A percentile compares a stretch with the other conserved stretches of the same genome.
These are phyloP conservation scores for Scortechinia acanthostroma DNA, from an alignment of 2,329 filamentous ascomycete genomes.

Conservation along the genomic window DNA sequence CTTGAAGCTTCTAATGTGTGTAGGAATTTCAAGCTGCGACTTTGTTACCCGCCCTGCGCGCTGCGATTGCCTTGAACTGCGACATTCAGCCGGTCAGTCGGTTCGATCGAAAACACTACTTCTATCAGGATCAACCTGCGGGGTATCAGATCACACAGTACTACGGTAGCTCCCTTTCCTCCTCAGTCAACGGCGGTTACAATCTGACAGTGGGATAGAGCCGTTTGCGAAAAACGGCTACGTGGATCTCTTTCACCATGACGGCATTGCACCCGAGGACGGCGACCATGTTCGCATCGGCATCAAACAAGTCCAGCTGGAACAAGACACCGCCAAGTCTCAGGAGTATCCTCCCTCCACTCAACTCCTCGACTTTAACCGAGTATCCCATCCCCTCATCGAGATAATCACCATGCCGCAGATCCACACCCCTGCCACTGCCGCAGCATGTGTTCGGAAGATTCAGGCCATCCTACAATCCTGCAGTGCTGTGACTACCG, in stretches of 20 bases:
- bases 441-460: slow-evolving; percentile 82
- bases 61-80: slow-evolving; percentile 78
- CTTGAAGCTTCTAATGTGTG: not conserved
- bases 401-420: slow-evolving; percentile 91
- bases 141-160: slow-evolving; percentile 98
- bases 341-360: slow-evolving; percentile 67
- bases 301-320: slow-evolving; percentile 91
- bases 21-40: slow-evolving; percentile 68
- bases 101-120: slow-evolving; percentile 97
- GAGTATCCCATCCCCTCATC: slow-evolving; percentile 81
- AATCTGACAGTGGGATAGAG: slow-evolving; percentile 51
- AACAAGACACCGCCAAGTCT: slow-evolving; percentile 96
- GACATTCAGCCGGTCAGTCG: slow-evolving; percentile 68
- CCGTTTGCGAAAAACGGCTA: slow-evolving; percentile 69
- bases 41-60: slow-evolving; percentile 81
- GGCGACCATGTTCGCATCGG: slow-evolving; percentile 34
- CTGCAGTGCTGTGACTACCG: slow-evolving; percentile 78
- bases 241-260: slow-evolving; percentile 67
- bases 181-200: slow-evolving; percentile 23
- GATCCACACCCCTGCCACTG: slow-evolving; percentile 79
- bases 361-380: slow-evolving; percentile 86
- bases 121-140: slow-evolving; percentile 94
- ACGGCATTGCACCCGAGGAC: slow-evolving; percentile 40
- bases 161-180: slow-evolving; percentile 65
- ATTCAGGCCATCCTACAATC: slow-evolving; percentile 73